These are phyloP conservation scores for Durotheca rogersii DNA, from an alignment of 495 filamentous ascomycete species.

Conservation along the genomic window DNA sequence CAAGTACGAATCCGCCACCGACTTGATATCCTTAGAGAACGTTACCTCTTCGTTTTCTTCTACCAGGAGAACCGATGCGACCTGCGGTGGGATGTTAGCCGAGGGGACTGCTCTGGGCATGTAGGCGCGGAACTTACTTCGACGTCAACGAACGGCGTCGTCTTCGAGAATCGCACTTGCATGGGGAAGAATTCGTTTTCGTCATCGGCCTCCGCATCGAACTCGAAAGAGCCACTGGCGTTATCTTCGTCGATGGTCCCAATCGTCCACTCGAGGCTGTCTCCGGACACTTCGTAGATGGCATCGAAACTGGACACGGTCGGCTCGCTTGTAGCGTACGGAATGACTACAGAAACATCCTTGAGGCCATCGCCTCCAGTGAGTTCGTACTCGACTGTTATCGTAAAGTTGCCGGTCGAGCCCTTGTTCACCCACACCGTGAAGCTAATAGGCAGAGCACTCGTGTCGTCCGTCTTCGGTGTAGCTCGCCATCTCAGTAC, in stretches of 20 bases:
- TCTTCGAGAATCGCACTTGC: slow-evolving; percentile 85
- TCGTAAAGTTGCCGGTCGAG: slow-evolving; percentile 69
- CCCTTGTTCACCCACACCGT: slow-evolving; percentile 94
- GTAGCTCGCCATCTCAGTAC: slow-evolving; percentile 85
- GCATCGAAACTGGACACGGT: slow-evolving; percentile 90
- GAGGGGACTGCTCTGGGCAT: neutral
- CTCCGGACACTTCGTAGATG: slow-evolving; percentile 88
- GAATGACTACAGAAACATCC: slow-evolving; percentile 84
- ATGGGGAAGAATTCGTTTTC: slow-evolving; percentile 97
- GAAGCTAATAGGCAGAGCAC: slow-evolving; percentile 82
- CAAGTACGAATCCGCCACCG: slow-evolving; percentile 74
- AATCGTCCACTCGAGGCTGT: slow-evolving; percentile 90
- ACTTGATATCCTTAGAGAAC: slow-evolving; percentile 88
- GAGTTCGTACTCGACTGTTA: slow-evolving; percentile 94
- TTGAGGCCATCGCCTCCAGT: slow-evolving; percentile 70
- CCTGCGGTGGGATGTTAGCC: slow-evolving; percentile 46
- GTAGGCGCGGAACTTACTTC: slow-evolving; percentile 61
- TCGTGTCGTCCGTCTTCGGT: slow-evolving; percentile 69
- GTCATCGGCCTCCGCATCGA: slow-evolving; percentile 79
- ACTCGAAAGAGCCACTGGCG: slow-evolving; percentile 82
- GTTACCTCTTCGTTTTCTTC: slow-evolving; percentile 80
- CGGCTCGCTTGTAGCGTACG: slow-evolving; percentile 78
- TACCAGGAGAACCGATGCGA: slow-evolving; percentile 68
- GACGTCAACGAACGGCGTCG: slow-evolving; percentile 82
- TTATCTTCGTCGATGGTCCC: slow-evolving; percentile 80